Conservation (phyloP, 2,329 filamentous ascomycete genomes). For the Beauveria australis region DNA sequence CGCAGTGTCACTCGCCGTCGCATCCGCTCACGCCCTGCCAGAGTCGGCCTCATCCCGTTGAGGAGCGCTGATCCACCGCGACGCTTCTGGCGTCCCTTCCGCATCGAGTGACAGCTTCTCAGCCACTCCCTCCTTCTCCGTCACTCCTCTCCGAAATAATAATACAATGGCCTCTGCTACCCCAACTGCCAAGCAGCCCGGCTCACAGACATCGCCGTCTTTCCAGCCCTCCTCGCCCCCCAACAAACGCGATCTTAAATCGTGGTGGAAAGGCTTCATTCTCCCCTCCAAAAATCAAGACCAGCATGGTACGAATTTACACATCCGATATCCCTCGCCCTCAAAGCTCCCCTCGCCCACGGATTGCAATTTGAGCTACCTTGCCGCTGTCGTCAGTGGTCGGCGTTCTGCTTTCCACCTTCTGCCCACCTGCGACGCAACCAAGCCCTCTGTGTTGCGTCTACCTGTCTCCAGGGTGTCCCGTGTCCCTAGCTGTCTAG, state of each 20-base stretch:
- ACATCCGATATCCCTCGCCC: background rate
- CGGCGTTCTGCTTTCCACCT: background rate
- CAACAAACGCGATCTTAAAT: slow-evolving; percentile 79
- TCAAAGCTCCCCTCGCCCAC: background rate
- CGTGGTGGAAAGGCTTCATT: slow-evolving; percentile 97
- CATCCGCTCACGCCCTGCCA: background rate
- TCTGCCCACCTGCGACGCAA: background rate
- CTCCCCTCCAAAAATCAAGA: slow-evolving; percentile 52
- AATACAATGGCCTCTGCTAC: slow-evolving; percentile 9
- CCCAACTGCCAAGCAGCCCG: slow-evolving; percentile 1
- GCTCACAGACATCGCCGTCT: background rate
- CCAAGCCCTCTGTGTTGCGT: background rate
- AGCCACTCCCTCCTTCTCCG: background rate
- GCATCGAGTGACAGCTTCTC: background rate
- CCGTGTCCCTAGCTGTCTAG: background rate
- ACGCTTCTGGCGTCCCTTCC: background rate
- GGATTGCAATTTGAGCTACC: background rate
- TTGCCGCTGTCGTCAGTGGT: background rate
- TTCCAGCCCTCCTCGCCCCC: slow-evolving; percentile 50
- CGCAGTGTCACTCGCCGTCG: background rate
- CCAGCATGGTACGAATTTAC: slow-evolving; percentile 37
- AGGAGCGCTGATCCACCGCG: background rate
- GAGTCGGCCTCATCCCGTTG: background rate
- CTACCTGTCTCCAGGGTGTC: background rate
- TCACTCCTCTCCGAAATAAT: background rate